Conservation (phyloP, 805 yeast species). For the Wickerhamiella spandovensis region DNA sequence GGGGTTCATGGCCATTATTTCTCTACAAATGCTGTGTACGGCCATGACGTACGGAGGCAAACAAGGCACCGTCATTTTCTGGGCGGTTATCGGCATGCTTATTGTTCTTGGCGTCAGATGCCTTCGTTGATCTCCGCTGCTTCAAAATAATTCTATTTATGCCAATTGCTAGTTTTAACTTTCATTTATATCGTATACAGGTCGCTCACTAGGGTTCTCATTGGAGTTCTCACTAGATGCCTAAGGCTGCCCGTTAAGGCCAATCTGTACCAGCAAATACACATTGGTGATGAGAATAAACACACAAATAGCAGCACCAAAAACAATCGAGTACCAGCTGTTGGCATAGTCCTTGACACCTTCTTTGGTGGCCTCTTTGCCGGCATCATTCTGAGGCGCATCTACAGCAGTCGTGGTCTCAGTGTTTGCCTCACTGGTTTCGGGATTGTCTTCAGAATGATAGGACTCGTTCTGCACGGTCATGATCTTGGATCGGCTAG, state of each 20-base stretch:
- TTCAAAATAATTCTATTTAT: no score
- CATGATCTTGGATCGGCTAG: constrained; percentile 61
- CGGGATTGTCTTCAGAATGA: constrained; percentile 8
- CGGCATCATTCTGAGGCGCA: not conserved
- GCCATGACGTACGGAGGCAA: constrained; percentile 66
- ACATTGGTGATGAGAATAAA: constrained; percentile 60
- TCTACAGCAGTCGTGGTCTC: not conserved
- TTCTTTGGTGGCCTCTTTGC: not conserved
- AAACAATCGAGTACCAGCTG: constrained; percentile 38
- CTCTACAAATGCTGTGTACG: constrained; percentile 74
- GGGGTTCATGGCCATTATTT: constrained; percentile 73
- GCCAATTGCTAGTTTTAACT: no score
- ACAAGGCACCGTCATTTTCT: constrained; percentile 42
- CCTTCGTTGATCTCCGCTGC: no score
- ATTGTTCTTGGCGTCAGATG: constrained; percentile 7
- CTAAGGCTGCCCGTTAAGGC: constrained; percentile 17
- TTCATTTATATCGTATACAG: not conserved
- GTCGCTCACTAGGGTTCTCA: no score
- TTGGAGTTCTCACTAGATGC: no score
- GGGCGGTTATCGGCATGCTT: constrained; percentile 47
- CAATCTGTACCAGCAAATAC: constrained; percentile 40
- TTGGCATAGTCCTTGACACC: constrained; percentile 31
- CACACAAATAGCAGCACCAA: constrained; percentile 52
- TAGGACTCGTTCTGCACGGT: constrained; percentile 16
- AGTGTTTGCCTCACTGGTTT: no score